Evolutionary conservation across 768 basidiomycete genomes (phyloP).

Genomic region (Dioszegia crocea): DNA sequence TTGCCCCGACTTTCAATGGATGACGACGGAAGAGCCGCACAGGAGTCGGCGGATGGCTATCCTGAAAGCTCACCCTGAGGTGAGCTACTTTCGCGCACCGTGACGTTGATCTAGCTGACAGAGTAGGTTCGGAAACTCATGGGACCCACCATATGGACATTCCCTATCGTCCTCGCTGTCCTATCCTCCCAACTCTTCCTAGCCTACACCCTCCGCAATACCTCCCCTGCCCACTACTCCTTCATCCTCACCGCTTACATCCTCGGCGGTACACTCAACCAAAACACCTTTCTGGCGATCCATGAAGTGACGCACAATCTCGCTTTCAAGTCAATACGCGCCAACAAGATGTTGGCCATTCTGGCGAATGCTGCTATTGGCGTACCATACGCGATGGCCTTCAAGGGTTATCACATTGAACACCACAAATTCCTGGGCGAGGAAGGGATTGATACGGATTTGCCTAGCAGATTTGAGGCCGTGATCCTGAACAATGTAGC

Average conservation of each 20-base stretch:
- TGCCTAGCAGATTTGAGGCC: slow-evolving; percentile 82
- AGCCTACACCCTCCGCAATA: slow-evolving; percentile 65
- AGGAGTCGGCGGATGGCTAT: slow-evolving; percentile 79
- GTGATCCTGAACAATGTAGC: slow-evolving; percentile 86
- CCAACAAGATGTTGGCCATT: slow-evolving; percentile 83
- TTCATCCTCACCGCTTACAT: slow-evolving; percentile 77
- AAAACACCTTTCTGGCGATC: slow-evolving; percentile 95
- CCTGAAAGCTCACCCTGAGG: slow-evolving; percentile 90
- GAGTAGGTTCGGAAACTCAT: slow-evolving; percentile 85
- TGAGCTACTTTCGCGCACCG: slow-evolving; percentile 41
- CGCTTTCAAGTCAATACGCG: slow-evolving; percentile 73
- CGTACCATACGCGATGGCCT: slow-evolving; percentile 88
- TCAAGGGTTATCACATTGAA: slow-evolving; percentile 96
- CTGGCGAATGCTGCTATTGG: slow-evolving; percentile 91
- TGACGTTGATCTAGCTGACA: neutral
- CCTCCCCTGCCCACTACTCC: slow-evolving; percentile 62
- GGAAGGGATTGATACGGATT: slow-evolving; percentile 92
- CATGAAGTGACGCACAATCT: slow-evolving; percentile 99
- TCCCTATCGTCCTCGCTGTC: slow-evolving; percentile 80
- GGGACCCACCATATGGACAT: slow-evolving; percentile 89
- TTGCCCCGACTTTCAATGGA: slow-evolving; percentile 77
- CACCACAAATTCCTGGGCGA: slow-evolving; percentile 95
- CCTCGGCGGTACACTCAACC: slow-evolving; percentile 91
- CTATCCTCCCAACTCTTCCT: slow-evolving; percentile 68
- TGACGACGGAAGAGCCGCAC: slow-evolving; percentile 98